phyloP scores from a whole-genome alignment of 345 rosid genomes.

The Moringa oleifera region DNA sequence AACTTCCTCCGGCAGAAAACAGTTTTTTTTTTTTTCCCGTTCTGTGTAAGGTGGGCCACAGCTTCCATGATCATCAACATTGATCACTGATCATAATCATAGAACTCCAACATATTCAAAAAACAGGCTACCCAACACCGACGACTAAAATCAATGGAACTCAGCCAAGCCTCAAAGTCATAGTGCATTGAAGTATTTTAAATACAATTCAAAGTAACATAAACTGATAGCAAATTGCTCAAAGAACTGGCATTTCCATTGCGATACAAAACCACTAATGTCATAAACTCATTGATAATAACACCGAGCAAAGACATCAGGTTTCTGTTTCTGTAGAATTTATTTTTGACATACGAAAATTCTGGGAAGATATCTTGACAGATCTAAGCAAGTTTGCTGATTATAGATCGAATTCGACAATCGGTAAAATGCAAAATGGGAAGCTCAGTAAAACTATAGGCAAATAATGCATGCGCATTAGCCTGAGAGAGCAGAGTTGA shows the following conservation, averaged over 20 bases:
- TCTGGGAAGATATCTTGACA: neutral
- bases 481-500: conserved; percentile 56
- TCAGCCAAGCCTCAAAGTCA: no score
- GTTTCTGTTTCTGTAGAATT: conserved; percentile 8
- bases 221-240: no score
- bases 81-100: no score
- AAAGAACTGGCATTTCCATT: neutral
- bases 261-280: neutral
- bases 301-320: conserved; percentile 1
- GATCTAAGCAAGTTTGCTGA: neutral
- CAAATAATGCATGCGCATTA: conserved; percentile 13
- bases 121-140: no score
- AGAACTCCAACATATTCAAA: no score
- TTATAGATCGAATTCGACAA: neutral
- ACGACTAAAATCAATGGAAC: no score
- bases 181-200: no score
- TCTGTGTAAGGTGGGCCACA: no score
- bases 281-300: neutral
- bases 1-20: no score
- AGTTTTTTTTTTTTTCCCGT: no score
- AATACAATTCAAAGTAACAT: no score
- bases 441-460: neutral
- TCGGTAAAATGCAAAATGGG: neutral
- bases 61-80: no score
- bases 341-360: conserved; percentile 8